Evolutionary conservation across 139 green algal species (phyloP), one percentile per base, ranked within the genome.

Genomic region (Auxenochlorella protothecoides): DNA sequence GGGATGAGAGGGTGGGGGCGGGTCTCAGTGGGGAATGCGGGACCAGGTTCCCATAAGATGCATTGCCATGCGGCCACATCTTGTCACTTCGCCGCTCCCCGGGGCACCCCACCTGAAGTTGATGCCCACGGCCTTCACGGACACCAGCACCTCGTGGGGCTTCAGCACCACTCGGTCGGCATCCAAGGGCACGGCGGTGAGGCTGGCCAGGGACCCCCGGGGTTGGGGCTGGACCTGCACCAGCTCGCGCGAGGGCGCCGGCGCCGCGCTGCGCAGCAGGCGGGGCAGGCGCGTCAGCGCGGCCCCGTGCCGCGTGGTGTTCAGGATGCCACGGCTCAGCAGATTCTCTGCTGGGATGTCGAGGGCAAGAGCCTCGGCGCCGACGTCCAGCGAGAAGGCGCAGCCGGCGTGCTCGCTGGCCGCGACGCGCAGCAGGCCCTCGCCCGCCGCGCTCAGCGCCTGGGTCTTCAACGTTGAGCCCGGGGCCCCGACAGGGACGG

Each of bases 131-230:
- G 78, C 83, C 64, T 63, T 71, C 5, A 89, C 85, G 4, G 60
- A 66, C 61, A 91, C 72, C 56, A 71, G 62, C 65, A 85, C 61
- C 53, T 72, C 64, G n/a, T 70, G 78, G 15, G 76, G 57, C 15
- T 68, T 67, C 59, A 53, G 27, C 27, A 44, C 27, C 27, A 44
- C 27, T 44, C 27, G 4, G 66, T 6, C 4, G 53, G 11, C 52
- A 55, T 59, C 59, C 10, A 77, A 5, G 14, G 14, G 16, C 62
- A 84, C 68, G 13, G 78, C 74, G 6, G 75, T 68, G 27, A 93
- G 76, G 76, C 83, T 87, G 65, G 72, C 66, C 53, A 92, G 74
- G 1, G 87, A 78, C 3, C 87, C 87, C n/a, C 87, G 74, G 4
- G 87, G 85, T 11, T 68, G 64, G 0, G 87, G 81, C 16, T 79